phyloP scores from a whole-genome alignment of 1,139 yeast species.

The Candida pseudocylindracea region DNA sequence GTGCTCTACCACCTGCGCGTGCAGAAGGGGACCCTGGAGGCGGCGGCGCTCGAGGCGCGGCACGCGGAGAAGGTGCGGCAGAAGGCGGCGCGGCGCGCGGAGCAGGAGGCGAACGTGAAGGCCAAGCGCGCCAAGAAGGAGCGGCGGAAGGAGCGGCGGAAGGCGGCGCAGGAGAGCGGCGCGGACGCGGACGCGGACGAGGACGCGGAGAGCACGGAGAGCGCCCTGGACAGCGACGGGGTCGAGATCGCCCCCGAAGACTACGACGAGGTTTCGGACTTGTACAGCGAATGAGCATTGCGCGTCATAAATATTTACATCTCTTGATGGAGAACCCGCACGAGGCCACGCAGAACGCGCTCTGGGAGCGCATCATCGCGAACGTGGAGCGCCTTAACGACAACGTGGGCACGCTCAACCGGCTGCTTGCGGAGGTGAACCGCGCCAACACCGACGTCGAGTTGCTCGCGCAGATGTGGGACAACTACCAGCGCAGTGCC shows the following conservation, averaged over 20 bases:
- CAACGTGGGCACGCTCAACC: conserved; percentile 42
- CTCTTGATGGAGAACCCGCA: conserved; percentile 65
- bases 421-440: conserved; percentile 35
- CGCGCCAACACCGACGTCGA: conserved; percentile 51
- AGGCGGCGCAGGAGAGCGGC: conserved; percentile 10
- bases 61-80: conserved; percentile 41
- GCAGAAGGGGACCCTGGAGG: conserved; percentile 38
- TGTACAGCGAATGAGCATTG: conserved; percentile 14
- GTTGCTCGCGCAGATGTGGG: conserved; percentile 64
- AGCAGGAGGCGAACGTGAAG: conserved; percentile 61
- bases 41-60: conserved; percentile 35
- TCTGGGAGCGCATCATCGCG: conserved; percentile 53
- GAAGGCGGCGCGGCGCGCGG: conserved; percentile 52
- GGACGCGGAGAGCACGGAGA: conserved; percentile 6
- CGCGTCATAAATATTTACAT: too few relatives aligned
- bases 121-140: conserved; percentile 56
- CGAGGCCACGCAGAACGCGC: conserved; percentile 64
- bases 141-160: conserved; percentile 52
- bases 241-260: conserved; percentile 19
- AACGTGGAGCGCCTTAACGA: conserved; percentile 59
- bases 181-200: conserved; percentile 2
- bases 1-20: conserved; percentile 62
- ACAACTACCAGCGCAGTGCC: conserved; percentile 48
- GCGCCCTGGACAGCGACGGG: conserved; percentile 9
- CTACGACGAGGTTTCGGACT: conserved; percentile 25